Evolutionary conservation across 768 basidiomycete species (phyloP).

Genomic region (Fibroporia radiculosa): DNA sequence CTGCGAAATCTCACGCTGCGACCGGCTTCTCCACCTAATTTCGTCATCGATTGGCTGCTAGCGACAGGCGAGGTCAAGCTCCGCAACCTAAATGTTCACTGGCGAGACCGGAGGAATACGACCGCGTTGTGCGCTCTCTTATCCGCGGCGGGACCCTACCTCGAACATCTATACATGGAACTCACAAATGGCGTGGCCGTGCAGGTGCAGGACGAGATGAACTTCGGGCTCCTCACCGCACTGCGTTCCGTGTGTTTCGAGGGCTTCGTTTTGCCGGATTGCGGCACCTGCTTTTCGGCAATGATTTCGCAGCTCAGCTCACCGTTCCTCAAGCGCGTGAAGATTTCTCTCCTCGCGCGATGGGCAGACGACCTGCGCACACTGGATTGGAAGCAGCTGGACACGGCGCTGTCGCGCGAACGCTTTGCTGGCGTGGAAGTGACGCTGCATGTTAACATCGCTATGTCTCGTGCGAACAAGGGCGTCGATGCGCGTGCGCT

Average conservation of each 20-base stretch:
- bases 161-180: slow-evolving; percentile 10
- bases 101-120: slow-evolving; percentile 9
- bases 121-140: slow-evolving; percentile 8
- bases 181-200: background rate
- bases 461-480: slow-evolving; percentile 8
- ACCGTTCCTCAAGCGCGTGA: slow-evolving; percentile 6
- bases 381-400: slow-evolving; percentile 9
- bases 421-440: slow-evolving; percentile 2
- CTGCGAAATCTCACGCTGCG: slow-evolving; percentile 10
- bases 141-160: slow-evolving; percentile 7
- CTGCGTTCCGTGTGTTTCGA: slow-evolving; percentile 10
- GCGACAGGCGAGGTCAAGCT: slow-evolving; percentile 5
- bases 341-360: slow-evolving; percentile 8
- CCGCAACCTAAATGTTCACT: slow-evolving; percentile 7
- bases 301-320: slow-evolving; percentile 5
- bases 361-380: slow-evolving; percentile 4
- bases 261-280: slow-evolving; percentile 10
- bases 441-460: slow-evolving; percentile 9
- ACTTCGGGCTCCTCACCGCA: slow-evolving; percentile 4
- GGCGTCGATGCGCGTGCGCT: slow-evolving; percentile 4
- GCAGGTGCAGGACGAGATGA: background rate
- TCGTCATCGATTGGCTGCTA: slow-evolving; percentile 10
- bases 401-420: slow-evolving; percentile 2
- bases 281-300: slow-evolving; percentile 4
- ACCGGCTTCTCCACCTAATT: slow-evolving; percentile 8